Evolutionary conservation across 2,329 filamentous ascomycete genomes (phyloP), one percentile per base, ranked within the genome.

Genomic region (Torrubiella hemipterigena): DNA sequence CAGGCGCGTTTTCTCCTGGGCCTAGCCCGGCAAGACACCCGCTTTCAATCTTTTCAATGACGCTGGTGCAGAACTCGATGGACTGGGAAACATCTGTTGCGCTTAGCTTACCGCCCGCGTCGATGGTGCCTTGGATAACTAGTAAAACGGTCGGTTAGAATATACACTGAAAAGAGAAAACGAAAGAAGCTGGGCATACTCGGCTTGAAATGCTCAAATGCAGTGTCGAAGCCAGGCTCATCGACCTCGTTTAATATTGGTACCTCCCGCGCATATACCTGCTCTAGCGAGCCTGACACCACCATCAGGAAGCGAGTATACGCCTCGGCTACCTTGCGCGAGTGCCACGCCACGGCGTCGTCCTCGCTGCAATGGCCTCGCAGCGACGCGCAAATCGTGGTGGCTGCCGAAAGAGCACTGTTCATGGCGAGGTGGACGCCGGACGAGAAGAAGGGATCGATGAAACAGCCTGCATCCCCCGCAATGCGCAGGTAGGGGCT

Each of bases 391-490:
- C 41, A 40, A n/a, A 68, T 65, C 0, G 63, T 61, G 1, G 45
- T 46, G 2, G 62, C 62, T 1, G 65, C 62, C 1, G 63, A 59
- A 0, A 69, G 51, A 4, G 46, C 63, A 13, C 54, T 45, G 1
- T 47, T 36, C 0, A 67, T 22, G 2, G 64, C 64, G 2, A 67
- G 44, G 36, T 67, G 63, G 4, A 62, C 52, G 9, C 63, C 62
- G 0, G 62, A 67, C 0, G 58, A 63, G 46, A 67, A 67, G 35
- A 52, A 58, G 0, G 61, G 61, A 35, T 67, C 62, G 35, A 67
- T 63, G 38, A 67, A 67, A 37, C 54, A 59, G 2, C 59, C 63
- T 0, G 62, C 63, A 36, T 67, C 63, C 3, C 63, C 63, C 5
- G 45, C 51, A 11, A 66, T 50, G n/a, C 62, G 60, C 4, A 50